Base-by-base conservation (phyloP, 306 rosid genomes). In the Crotalaria pallida region DNA sequence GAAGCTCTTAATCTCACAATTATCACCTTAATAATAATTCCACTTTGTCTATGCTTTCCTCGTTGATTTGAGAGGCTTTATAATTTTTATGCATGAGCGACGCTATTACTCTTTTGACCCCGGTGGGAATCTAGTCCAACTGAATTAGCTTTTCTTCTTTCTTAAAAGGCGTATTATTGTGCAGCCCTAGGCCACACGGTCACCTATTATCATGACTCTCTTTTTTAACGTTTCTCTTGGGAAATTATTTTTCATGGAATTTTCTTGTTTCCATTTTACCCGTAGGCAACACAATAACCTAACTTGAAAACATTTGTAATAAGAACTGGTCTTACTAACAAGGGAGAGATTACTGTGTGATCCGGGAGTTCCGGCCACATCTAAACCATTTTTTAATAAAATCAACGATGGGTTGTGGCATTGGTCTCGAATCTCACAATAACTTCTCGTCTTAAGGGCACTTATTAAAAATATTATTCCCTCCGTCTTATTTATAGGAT, bases 121-220 rank as follows among this genome's bases (percentile, higher is more conserved):
- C 11, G 73, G 77, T 75, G 77, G 70, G 84, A 77, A 80, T 86
- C 86, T 75, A 76, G 73, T 81, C 80, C 77, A 65, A 74, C 60
- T 38, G 44, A 44, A 62, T 69, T 61, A 33, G 45, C 79, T 60
- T 58, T 51, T 58, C 57, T 44, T 43, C 67, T 73, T 58, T 58
- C 23, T 75, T 52, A 80, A 83, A 85, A 80, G 90, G 22, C 3
- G 84, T 78, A 84, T 17, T 11, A 40, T 77, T 77, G 76, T 77
- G 22, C 40, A 18, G 5, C 72, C 67, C 77, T 51, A 68, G 68
- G 73, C 68, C 82, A 80, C 79, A 76, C 78, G 75, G 68, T 76
- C 58, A 65, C 69, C 23, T 61, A 72, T 36, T 22, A 73, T 50
- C 53, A 64, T 70, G 61, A 11, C n/a, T 57, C 40, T 76, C 81